Conservation (phyloP, 2,329 filamentous ascomycete genomes). For the Rhytidhysteron rufulum region DNA sequence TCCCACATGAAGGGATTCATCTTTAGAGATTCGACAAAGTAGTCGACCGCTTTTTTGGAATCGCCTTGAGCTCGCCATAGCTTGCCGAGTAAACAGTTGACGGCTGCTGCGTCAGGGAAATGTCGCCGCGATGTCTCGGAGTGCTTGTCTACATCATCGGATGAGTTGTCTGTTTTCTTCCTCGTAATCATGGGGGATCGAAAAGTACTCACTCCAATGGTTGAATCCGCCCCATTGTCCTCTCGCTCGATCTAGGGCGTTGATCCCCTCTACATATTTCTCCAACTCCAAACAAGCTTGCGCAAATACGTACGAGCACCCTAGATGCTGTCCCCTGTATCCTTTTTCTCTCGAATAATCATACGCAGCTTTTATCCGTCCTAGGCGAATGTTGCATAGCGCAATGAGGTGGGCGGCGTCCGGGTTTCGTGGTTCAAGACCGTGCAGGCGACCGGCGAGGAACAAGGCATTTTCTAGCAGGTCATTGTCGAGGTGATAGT, state of each 20-base stretch:
- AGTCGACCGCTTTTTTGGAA: conserved; percentile 76
- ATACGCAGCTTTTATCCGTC: conserved; percentile 80
- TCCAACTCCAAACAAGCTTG: conserved; percentile 81
- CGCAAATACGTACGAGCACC: conserved; percentile 88
- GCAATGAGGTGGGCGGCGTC: conserved; percentile 82
- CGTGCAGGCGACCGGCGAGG: conserved; percentile 80
- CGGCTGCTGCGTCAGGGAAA: conserved; percentile 76
- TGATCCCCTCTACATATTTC: conserved; percentile 74
- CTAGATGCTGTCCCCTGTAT: conserved; percentile 69
- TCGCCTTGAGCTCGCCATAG: conserved; percentile 78
- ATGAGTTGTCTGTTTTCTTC: conserved; percentile 11
- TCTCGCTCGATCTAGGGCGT: conserved; percentile 77
- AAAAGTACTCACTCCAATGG: conserved; percentile 64
- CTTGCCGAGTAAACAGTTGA: conserved; percentile 82
- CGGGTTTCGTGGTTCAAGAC: conserved; percentile 74
- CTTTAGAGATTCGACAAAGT: conserved; percentile 84
- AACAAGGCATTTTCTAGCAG: conserved; percentile 88
- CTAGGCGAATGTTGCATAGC: conserved; percentile 77
- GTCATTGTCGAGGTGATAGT: conserved; percentile 83
- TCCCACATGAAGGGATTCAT: conserved; percentile 98
- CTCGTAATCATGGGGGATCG: background rate
- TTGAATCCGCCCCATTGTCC: conserved; percentile 71
- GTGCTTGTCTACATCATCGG: conserved; percentile 65
- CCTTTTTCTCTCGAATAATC: conserved; percentile 73
- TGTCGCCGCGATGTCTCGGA: conserved; percentile 70